Conservation (phyloP, 139 green algal species). For the Tetraselmis chui region DNA sequence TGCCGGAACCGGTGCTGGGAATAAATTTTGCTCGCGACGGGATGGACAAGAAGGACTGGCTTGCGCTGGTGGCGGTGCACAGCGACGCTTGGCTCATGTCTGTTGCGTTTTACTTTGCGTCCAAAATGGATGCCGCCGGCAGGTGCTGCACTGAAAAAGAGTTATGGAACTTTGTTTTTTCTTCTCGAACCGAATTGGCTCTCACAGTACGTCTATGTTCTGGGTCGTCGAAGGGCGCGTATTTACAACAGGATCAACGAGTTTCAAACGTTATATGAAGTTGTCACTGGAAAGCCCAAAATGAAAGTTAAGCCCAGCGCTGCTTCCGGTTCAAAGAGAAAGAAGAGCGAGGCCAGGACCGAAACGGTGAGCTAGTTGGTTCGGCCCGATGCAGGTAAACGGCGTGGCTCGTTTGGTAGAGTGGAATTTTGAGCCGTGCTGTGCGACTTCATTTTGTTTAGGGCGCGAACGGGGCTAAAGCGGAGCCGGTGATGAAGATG, state of each 20-base stretch:
- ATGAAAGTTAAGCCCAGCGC: background rate
- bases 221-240: background rate
- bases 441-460: too few species aligned
- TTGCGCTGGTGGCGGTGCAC: slow-evolving; percentile 94
- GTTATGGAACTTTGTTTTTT: too few species aligned
- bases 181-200: too few species aligned
- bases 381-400: too few species aligned
- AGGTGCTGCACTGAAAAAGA: too few species aligned
- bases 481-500: background rate
- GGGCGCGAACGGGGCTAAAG: background rate
- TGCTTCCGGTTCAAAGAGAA: background rate
- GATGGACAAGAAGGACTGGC: slow-evolving; percentile 90
- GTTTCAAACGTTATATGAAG: background rate
- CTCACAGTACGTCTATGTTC: too few species aligned
- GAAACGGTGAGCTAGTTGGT: background rate
- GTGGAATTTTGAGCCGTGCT: too few species aligned
- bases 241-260: background rate
- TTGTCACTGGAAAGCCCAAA: background rate
- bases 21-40: slow-evolving; percentile 97
- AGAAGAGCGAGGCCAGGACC: background rate
- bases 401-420: too few species aligned
- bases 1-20: slow-evolving; percentile 93
- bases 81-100: slow-evolving; percentile 91
- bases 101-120: slow-evolving; percentile 92
- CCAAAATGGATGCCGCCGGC: slow-evolving; percentile 75